Base-by-base conservation (phyloP, 768 basidiomycete species). In the Leucosporidium creatinivorum region DNA sequence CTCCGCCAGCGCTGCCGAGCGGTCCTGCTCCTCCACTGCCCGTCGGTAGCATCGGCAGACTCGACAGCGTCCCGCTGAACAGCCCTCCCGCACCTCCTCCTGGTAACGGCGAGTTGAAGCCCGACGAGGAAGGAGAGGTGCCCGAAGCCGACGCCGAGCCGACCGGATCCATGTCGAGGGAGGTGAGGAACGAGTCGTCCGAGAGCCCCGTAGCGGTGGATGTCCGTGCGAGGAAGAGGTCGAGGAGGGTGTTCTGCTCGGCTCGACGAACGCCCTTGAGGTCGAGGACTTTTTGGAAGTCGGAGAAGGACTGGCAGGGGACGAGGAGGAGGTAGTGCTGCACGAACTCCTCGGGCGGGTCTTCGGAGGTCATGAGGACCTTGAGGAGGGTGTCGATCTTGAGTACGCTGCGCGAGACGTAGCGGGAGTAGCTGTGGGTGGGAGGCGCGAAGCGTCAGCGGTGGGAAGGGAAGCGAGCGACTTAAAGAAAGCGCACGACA, bases 351-450 rank as follows among this genome's bases (percentile, higher is more conserved):
- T 94, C 92, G 1, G 90, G 81, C 21, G 94, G 93, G 74, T 93
- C 90, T 87, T 94, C 89, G 2, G 94, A 94, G 0, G 91, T 93
- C 26, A 97, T 86, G 63, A 98, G 89, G 65, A 96, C 91, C 79
- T 99, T 98, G 62, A 99, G 84, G 73, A 99, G 80, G 2, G 91
- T 90, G 78, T 99, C 96, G 55, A 98, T 78, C 59, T 87, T 84
- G 3, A 86, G 84, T 0, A 89, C 89, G 51, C 84, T 87, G 73
- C 92, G 94, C 31, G 83, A 86, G 49, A 98, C 81, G 65, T 86
- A 86, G 54, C 89, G 86, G 12, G 86, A 85, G 76, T 93, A 97
- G 44, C 92, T 93, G 76, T 44, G 18, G 8, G 52, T 10, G 0
- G 55, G 19, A 23, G 19, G 28, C n/a, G 56, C 17, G 9, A 28